A percentile compares a stretch with the other conserved stretches of the same genome.
Conservation (phyloP, 2,329 filamentous ascomycete species). For the Trichoderma sp. region DNA sequence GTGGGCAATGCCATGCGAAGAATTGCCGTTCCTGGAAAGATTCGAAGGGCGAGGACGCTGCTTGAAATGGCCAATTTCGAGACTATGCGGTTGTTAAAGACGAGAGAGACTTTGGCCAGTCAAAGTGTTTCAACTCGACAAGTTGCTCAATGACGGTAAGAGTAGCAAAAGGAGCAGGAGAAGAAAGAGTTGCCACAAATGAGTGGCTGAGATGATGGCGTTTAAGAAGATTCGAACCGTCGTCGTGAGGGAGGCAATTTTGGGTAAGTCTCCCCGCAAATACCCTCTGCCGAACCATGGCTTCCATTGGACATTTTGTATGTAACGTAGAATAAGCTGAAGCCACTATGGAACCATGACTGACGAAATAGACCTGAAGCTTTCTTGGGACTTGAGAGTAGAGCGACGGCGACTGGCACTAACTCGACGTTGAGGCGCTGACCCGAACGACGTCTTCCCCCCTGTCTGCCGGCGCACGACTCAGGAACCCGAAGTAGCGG, state of each 20-base stretch:
- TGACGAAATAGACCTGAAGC: conserved; percentile 1
- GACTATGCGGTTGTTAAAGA: background rate
- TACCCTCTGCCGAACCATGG: conserved; percentile 1
- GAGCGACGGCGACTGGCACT: conserved; percentile 9
- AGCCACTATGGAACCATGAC: conserved; percentile 10
- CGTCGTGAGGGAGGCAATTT: conserved; percentile 13
- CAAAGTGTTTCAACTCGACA: background rate
- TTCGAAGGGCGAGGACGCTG: background rate
- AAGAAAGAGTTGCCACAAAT: background rate
- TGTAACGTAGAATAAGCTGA: conserved; percentile 13
- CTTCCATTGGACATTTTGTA: conserved; percentile 7
- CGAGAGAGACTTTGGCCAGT: background rate
- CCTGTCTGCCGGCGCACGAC: conserved; percentile 7
- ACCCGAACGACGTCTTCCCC: conserved; percentile 1
- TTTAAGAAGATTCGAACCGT: background rate
- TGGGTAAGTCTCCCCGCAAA: conserved; percentile 11
- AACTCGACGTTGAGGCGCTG: conserved; percentile 23
- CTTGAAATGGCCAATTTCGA: background rate
- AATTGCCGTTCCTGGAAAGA: background rate
- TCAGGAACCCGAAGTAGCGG: conserved; percentile 23
- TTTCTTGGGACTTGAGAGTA: background rate
- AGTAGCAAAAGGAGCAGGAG: background rate
- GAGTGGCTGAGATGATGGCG: conserved; percentile 16
- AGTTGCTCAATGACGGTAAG: background rate
- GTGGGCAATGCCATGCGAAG: background rate